These are phyloP conservation scores for Mikania micrantha DNA, from an alignment of 129 eudicot species.

Conservation along the genomic window DNA sequence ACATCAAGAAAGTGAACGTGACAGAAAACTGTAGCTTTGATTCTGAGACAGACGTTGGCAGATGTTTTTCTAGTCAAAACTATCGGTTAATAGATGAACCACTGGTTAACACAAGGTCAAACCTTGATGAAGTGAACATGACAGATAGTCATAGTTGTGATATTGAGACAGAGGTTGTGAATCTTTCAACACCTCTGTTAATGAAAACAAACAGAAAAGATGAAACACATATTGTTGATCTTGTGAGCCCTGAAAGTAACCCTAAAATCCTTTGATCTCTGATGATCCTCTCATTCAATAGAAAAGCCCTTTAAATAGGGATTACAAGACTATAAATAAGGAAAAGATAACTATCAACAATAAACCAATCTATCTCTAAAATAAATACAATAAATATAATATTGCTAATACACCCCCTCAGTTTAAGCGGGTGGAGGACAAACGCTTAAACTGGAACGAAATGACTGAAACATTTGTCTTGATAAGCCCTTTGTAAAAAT, in stretches of 20 bases:
- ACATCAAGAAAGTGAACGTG: neutral
- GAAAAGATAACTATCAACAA: too few species aligned
- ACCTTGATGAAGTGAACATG: neutral
- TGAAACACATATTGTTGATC: slow-evolving; percentile 55
- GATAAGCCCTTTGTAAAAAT: too few species aligned
- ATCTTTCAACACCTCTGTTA: slow-evolving; percentile 22
- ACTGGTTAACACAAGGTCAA: slow-evolving; percentile 3
- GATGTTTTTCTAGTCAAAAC: neutral
- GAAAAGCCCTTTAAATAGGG: too few species aligned
- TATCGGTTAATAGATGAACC: neutral
- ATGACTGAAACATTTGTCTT: too few species aligned
- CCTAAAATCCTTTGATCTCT: too few species aligned
- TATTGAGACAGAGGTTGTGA: slow-evolving; percentile 18
- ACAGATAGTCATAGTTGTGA: neutral
- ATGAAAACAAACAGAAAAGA: slow-evolving; percentile 21
- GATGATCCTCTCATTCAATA: too few species aligned
- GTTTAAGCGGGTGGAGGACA: too few species aligned
- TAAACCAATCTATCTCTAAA: too few species aligned
- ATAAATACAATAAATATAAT: too few species aligned
- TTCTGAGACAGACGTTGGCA: slow-evolving; percentile 6
- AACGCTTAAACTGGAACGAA: too few species aligned
- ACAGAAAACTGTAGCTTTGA: neutral
- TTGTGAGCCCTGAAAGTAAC: slow-evolving; percentile 85
- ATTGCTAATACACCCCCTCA: too few species aligned
- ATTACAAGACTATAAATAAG: too few species aligned